A percentile compares a stretch with the other conserved stretches of the same genome.
These are phyloP conservation scores for Viola odorata DNA, from an alignment of 345 rosid genomes.

Conservation along the genomic window DNA sequence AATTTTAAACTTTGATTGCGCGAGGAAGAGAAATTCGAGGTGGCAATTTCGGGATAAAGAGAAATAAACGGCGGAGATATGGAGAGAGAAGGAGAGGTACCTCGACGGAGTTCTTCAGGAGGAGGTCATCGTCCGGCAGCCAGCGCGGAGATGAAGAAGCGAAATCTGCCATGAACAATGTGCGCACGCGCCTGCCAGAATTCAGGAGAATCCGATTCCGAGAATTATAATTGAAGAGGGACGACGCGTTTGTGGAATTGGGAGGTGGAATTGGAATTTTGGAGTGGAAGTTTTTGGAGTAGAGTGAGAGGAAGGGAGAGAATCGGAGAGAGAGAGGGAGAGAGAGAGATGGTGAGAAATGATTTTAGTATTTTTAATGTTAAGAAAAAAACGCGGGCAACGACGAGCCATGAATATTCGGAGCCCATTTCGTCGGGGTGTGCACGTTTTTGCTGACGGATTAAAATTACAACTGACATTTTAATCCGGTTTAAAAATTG, in stretches of 20 bases:
- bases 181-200: neutral
- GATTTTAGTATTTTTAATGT: neutral
- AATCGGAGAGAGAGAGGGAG: neutral
- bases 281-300: neutral
- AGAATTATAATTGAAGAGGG: neutral
- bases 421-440: neutral
- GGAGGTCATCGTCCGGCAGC: slow-evolving; percentile 72
- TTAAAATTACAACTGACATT: neutral
- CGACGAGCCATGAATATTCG: neutral
- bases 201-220: neutral
- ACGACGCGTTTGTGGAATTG: neutral
- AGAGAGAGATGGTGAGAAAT: neutral
- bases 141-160: slow-evolving; percentile 38
- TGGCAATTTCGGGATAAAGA: neutral
- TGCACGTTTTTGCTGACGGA: neutral
- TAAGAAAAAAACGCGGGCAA: neutral
- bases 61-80: neutral
- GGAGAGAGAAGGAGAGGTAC: slow-evolving; percentile 22
- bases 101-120: slow-evolving; percentile 76
- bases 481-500: too few relatives aligned
- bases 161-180: slow-evolving; percentile 50
- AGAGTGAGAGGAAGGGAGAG: neutral
- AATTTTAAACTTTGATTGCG: neutral
- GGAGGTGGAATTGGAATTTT: neutral
- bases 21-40: neutral